Base-by-base conservation (phyloP, 139 green algal genomes). In the Chlorella sp. region DNA sequence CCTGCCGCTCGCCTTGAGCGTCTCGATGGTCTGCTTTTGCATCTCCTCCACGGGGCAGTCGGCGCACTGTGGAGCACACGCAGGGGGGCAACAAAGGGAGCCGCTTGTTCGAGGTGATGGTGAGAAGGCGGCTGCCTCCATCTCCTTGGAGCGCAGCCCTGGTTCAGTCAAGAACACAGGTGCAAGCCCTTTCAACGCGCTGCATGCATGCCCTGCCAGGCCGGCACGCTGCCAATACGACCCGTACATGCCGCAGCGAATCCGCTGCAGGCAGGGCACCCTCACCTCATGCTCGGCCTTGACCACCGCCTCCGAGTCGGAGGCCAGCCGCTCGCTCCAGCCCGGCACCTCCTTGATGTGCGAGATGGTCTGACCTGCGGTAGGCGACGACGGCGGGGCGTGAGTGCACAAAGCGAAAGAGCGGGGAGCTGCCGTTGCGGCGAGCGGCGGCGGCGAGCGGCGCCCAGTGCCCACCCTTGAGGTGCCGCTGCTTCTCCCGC, bases 221-320 rank as follows among this genome's bases (percentile, higher is more conserved):
- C 44, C 7, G 44, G 44, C 44, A 55, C 7, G 11, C 44, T 55
- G 44, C 11, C 44, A 11, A 17, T 7, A 7, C 11, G 44, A 7
- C 11, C 44, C 11, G 44, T 11, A 11, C 44, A 55, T 55, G 44
- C 44, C n/a, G n/a, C n/a, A n/a, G n/a, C n/a, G n/a, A n/a, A n/a
- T n/a, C n/a, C n/a, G n/a, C n/a, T n/a, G n/a, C n/a, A n/a, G n/a
- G n/a, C n/a, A n/a, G n/a, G n/a, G n/a, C n/a, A n/a, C n/a, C 20
- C 76, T 82, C 60, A 82, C 76, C 4, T 79, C 68, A 11, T 38
- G 69, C 69, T 86, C 81, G 26, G 81, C 81, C 71, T 86, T 86
- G 56, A 86, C 69, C 32, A 86, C 36, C 25, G 81, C 69, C 71
- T 86, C 81, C 4, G 69, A 38, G 20, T 86, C 81, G 5, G 69